Evolutionary conservation across 2,329 filamentous ascomycete species (phyloP), one percentile per base, ranked within the genome.

Genomic region (Trichoderma sp.): DNA sequence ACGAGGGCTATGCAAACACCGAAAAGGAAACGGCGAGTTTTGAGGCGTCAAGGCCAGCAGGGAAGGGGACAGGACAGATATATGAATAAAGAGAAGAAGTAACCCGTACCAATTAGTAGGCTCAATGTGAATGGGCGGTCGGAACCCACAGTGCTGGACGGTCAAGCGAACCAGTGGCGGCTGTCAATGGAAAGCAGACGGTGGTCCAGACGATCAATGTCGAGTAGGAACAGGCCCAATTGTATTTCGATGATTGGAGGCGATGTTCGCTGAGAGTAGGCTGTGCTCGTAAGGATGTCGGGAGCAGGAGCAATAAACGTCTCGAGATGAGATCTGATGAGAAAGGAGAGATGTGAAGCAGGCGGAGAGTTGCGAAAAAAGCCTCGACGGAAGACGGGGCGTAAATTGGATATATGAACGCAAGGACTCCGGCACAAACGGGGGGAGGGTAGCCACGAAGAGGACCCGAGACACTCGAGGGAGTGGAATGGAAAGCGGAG

Each of bases 321-420:
- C 71, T 67, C 50, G 71, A 50, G 62, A 41, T 12, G 16, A 31
- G 27, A 65, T 56, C 33, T 63, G 74, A 73, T 62, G 45, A 64
- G 18, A 59, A 53, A 73, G 35, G 41, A 63, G 65, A 60, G 45
- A 56, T 60, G 38, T 8, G 35, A 21, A 63, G 60, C 18, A 63
- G 60, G 18, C 31, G 60, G 60, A 63, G 60, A 63, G 60, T 12
- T 63, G 60, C 31, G 59, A 33, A 8, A 35, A 66, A 56, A 31
- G 71, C 33, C 71, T 74, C 63, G 60, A 74, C 38, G 63, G 50
- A 59, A 50, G 50, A 66, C 62, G 71, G 71, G 71, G 71, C 71
- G 71, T 50, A 74, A 74, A 74, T 66, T 67, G 71, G 71, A 74
- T 74, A 74, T 74, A 74, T 74, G 71, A 21, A 74, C 71, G 71